These are phyloP conservation scores for Talaromyces sp. DNA, from an alignment of 2,329 filamentous ascomycete genomes.

Conservation along the genomic window DNA sequence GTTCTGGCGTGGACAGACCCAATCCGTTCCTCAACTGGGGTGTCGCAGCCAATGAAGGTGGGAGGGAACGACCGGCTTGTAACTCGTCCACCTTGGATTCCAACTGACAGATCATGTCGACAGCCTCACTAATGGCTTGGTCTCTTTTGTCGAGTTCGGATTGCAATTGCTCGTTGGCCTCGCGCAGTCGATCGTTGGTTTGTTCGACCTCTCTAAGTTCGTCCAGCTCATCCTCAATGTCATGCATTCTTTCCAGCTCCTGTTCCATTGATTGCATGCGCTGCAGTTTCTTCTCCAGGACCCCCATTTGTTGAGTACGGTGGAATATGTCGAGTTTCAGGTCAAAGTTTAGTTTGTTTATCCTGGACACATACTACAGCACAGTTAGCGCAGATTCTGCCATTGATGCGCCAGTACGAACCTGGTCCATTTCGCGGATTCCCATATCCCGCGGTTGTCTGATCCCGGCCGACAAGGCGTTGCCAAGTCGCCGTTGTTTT, in stretches of 20 bases:
- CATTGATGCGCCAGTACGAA: slow-evolving; percentile 17
- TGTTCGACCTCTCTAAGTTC: slow-evolving; percentile 33
- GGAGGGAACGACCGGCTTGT: slow-evolving; percentile 17
- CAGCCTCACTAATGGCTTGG: slow-evolving; percentile 39
- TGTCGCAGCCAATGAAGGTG: slow-evolving; percentile 23
- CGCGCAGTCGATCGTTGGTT: slow-evolving; percentile 31
- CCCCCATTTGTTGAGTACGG: slow-evolving; percentile 32
- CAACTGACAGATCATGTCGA: slow-evolving; percentile 40
- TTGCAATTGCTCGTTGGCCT: slow-evolving; percentile 34
- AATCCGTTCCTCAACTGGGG: slow-evolving; percentile 22
- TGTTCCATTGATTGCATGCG: slow-evolving; percentile 35
- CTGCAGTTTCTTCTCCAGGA: slow-evolving; percentile 33
- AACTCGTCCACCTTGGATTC: slow-evolving; percentile 36
- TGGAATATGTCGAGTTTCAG: slow-evolving; percentile 41
- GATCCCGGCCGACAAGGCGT: slow-evolving; percentile 24
- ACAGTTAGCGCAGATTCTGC: neutral
- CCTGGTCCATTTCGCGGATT: slow-evolving; percentile 40
- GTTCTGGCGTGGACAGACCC: slow-evolving; percentile 1
- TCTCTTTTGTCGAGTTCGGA: slow-evolving; percentile 37
- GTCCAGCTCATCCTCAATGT: slow-evolving; percentile 30
- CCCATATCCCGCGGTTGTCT: slow-evolving; percentile 38
- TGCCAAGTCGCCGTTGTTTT: slow-evolving; percentile 28
- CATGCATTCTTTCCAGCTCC: slow-evolving; percentile 26
- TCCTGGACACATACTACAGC: slow-evolving; percentile 39
- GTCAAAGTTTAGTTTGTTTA: slow-evolving; percentile 42